Evolutionary conservation across 257 asterid species (phyloP).

Genomic region (Capsicum chinense): DNA sequence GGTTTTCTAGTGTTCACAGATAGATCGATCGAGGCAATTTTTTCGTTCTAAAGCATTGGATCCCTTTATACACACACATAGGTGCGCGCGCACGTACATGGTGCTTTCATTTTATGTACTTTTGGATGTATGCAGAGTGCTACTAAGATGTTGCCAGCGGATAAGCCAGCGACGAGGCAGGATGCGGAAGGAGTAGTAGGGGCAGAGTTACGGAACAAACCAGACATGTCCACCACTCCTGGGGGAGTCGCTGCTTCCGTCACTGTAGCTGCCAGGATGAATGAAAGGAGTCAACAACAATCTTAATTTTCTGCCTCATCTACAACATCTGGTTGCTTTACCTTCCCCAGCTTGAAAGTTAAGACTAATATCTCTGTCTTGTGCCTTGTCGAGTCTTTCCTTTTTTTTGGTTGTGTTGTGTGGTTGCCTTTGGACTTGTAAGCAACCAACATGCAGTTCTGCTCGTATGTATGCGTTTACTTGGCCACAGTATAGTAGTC

Average conservation of each 20-base stretch:
- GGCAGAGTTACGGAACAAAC: constrained; percentile 63
- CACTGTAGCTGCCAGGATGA: constrained; percentile 60
- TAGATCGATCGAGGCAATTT: too few species aligned
- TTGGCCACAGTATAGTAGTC: too few species aligned
- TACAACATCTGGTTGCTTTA: neutral
- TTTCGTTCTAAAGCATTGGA: too few species aligned
- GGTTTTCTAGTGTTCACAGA: too few species aligned
- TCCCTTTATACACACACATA: too few species aligned
- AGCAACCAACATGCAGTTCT: too few species aligned
- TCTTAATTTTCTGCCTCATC: neutral
- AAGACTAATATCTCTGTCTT: too few species aligned
- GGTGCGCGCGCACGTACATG: too few species aligned
- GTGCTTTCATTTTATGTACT: neutral
- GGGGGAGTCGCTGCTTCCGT: constrained; percentile 76
- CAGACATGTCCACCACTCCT: constrained; percentile 37
- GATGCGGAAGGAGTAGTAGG: constrained; percentile 63
- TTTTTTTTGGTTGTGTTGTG: too few species aligned
- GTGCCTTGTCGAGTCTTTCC: too few species aligned
- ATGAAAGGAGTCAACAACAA: constrained; percentile 41
- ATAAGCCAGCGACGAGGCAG: constrained; percentile 63
- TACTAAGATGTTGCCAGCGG: constrained; percentile 44
- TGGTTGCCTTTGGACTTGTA: too few species aligned
- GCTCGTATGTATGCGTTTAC: too few species aligned
- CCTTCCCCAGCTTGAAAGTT: neutral
- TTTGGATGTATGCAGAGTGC: constrained; percentile 48